Conservation (phyloP, 306 rosid species). For the Crotalaria pallida region DNA sequence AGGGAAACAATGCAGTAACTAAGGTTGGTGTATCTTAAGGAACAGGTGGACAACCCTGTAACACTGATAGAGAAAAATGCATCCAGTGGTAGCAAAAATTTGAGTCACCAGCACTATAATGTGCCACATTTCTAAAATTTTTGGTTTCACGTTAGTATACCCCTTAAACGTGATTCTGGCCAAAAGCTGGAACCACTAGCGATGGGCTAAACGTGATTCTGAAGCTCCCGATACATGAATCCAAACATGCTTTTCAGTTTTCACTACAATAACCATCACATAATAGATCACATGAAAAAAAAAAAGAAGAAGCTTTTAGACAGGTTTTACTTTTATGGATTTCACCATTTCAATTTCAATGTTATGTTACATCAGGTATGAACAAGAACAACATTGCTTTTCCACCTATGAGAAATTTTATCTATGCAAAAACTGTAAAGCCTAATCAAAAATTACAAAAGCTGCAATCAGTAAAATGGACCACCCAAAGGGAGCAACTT, state of each 20-base stretch:
- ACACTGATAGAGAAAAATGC: background rate
- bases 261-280: background rate
- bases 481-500: constrained; percentile 20
- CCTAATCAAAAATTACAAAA: constrained; percentile 30
- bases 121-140: too few species aligned
- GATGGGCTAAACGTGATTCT: too few species aligned
- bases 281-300: background rate
- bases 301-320: too few species aligned
- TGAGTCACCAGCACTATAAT: background rate
- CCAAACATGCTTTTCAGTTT: background rate
- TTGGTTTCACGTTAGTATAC: too few species aligned
- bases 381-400: background rate
- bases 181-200: too few species aligned
- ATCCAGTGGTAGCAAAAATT: background rate
- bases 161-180: too few species aligned
- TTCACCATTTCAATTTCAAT: constrained; percentile 14
- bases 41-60: background rate
- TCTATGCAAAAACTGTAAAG: constrained; percentile 14
- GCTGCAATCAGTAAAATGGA: constrained; percentile 16
- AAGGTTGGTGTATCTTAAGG: background rate
- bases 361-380: constrained; percentile 3
- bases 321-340: background rate
- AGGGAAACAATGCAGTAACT: background rate
- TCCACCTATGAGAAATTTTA: constrained; percentile 26
- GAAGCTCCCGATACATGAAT: too few species aligned